Evolutionary conservation across 2,329 filamentous ascomycete species (phyloP).

Genomic region (Anthostomella pinea): DNA sequence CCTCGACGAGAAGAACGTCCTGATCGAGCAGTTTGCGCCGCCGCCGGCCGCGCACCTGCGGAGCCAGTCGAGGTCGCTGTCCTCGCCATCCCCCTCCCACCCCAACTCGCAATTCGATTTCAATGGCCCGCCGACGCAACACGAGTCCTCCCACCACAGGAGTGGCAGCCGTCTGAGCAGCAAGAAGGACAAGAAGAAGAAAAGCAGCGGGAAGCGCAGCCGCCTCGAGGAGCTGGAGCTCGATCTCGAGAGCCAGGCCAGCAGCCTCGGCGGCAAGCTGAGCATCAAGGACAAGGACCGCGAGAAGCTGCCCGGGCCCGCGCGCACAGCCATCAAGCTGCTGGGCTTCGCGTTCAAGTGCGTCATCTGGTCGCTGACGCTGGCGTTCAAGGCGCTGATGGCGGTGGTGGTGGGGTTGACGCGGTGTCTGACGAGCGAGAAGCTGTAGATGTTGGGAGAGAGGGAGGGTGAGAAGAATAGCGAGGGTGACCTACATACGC

Average conservation of each 20-base stretch:
- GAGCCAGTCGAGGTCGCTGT: slow-evolving; percentile 10
- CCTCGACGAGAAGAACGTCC: slow-evolving; percentile 50
- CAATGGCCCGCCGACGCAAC: too few relatives aligned
- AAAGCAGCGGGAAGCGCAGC: slow-evolving; percentile 34
- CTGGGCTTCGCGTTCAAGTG: slow-evolving; percentile 54
- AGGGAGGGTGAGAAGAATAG: background rate
- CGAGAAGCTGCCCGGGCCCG: slow-evolving; percentile 49
- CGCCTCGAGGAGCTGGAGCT: slow-evolving; percentile 58
- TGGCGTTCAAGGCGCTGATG: slow-evolving; percentile 51
- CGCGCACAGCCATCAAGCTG: slow-evolving; percentile 49
- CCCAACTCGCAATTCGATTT: background rate
- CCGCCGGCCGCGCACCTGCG: slow-evolving; percentile 43
- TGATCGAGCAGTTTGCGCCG: slow-evolving; percentile 56
- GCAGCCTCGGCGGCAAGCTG: slow-evolving; percentile 43
- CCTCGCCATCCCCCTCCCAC: background rate
- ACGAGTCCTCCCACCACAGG: slow-evolving; percentile 15
- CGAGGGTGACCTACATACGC: too few relatives aligned
- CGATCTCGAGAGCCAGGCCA: slow-evolving; percentile 61
- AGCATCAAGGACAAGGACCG: slow-evolving; percentile 37
- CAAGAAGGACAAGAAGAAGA: slow-evolving; percentile 29
- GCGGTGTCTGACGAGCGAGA: slow-evolving; percentile 46
- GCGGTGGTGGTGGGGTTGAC: slow-evolving; percentile 50
- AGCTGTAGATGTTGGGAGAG: slow-evolving; percentile 29
- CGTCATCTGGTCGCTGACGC: slow-evolving; percentile 56
- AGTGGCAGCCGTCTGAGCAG: slow-evolving; percentile 32